Evolutionary conservation across 2,329 filamentous ascomycete species (phyloP).

Genomic region (Thelonectria rubi): DNA sequence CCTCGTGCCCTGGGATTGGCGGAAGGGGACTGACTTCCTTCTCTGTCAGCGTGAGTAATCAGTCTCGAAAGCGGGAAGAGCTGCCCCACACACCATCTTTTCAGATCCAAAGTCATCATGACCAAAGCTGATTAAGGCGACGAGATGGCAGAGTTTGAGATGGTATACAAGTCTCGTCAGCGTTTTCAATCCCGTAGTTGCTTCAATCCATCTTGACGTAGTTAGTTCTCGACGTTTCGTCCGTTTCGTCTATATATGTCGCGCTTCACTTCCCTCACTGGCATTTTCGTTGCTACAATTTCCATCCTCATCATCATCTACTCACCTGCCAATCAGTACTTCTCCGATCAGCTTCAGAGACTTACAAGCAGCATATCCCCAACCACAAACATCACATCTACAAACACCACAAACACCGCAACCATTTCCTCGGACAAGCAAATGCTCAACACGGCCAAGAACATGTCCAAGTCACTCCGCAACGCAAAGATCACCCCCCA

Average conservation of each 20-base stretch:
- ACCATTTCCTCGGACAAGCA: slow-evolving; percentile 25
- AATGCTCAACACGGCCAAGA: slow-evolving; percentile 52
- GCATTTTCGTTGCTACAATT: slow-evolving; percentile 50
- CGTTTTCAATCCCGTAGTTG: slow-evolving; percentile 38
- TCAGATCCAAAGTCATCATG: slow-evolving; percentile 33
- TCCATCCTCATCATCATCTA: slow-evolving; percentile 50
- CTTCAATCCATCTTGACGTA: slow-evolving; percentile 25
- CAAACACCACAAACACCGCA: slow-evolving; percentile 20
- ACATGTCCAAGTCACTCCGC: slow-evolving; percentile 70
- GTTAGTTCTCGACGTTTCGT: slow-evolving; percentile 42
- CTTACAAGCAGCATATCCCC: slow-evolving; percentile 32
- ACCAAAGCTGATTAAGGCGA: slow-evolving; percentile 36
- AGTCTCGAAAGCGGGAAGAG: slow-evolving; percentile 6
- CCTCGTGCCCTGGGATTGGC: not conserved
- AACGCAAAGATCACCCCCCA: slow-evolving; percentile 80
- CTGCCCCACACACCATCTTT: slow-evolving; percentile 10
- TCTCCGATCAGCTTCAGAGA: slow-evolving; percentile 34
- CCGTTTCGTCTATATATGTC: slow-evolving; percentile 50
- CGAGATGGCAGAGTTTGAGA: slow-evolving; percentile 14
- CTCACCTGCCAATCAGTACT: slow-evolving; percentile 37
- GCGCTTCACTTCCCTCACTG: slow-evolving; percentile 45
- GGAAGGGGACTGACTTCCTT: not conserved
- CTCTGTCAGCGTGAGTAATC: slow-evolving; percentile 23
- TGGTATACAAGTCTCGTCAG: slow-evolving; percentile 40
- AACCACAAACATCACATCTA: slow-evolving; percentile 22